Percentiles rank a stretch among this genome's conserved stretches.
These are phyloP conservation scores for Tetramitus jugosus DNA, from an alignment of 208 protist species.

Conservation along the genomic window DNA sequence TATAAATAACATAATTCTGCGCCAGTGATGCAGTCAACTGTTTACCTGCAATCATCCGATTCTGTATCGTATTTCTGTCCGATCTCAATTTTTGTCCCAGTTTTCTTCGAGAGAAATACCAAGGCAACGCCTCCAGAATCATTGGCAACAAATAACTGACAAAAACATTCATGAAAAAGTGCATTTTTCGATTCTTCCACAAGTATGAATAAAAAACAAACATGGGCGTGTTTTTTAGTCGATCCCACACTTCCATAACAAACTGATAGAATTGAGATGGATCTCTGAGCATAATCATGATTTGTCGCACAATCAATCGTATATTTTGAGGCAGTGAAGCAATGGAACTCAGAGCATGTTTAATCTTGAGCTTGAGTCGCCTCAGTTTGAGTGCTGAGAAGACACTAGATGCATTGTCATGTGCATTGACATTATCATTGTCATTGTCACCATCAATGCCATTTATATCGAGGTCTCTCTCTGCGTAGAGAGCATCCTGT, in stretches of 20 bases:
- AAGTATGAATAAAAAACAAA: slow-evolving; percentile 29
- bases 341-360: too few relatives aligned
- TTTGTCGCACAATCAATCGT: too few relatives aligned
- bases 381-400: not conserved
- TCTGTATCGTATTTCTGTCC: slow-evolving; percentile 10
- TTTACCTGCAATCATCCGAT: slow-evolving; percentile 16
- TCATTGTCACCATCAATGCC: too few relatives aligned
- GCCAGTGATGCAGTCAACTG: not conserved
- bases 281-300: too few relatives aligned
- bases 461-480: too few relatives aligned
- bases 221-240: not conserved
- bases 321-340: too few relatives aligned
- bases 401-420: too few relatives aligned
- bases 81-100: slow-evolving; percentile 13
- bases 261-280: not conserved
- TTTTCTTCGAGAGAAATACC: slow-evolving; percentile 21
- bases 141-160: slow-evolving; percentile 24
- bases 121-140: slow-evolving; percentile 17
- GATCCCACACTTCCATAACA: not conserved
- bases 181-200: slow-evolving; percentile 1
- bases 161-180: slow-evolving; percentile 22
- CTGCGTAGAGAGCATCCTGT: too few relatives aligned
- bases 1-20: not conserved
- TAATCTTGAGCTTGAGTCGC: not conserved
- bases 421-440: too few relatives aligned